Percentiles rank a stretch among this genome's conserved stretches.
Evolutionary conservation across 805 yeast species (phyloP).

Genomic region (Wickerhamiella hasegawae): DNA sequence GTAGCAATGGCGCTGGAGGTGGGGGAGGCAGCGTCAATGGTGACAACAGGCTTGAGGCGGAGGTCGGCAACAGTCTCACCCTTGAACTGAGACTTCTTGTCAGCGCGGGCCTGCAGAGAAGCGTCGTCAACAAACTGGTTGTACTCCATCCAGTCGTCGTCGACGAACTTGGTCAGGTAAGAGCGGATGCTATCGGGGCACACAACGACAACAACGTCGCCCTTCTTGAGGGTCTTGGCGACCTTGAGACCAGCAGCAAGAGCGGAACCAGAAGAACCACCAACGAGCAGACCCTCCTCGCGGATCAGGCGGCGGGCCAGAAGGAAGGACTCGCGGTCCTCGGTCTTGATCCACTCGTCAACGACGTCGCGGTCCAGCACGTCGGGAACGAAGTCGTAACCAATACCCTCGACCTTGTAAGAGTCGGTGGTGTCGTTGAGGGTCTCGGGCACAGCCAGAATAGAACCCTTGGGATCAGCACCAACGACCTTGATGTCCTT

Average conservation of each 20-base stretch:
- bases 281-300: constrained; percentile 76
- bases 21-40: constrained; percentile 45
- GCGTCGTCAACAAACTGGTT: constrained; percentile 53
- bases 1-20: constrained; percentile 51
- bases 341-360: constrained; percentile 76
- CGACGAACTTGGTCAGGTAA: constrained; percentile 72
- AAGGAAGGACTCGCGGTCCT: constrained; percentile 62
- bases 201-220: constrained; percentile 61
- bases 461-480: constrained; percentile 81
- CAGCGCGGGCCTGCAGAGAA: constrained; percentile 25
- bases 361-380: constrained; percentile 51
- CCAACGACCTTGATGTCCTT: constrained; percentile 47
- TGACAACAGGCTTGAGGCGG: constrained; percentile 63
- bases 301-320: constrained; percentile 68
- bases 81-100: constrained; percentile 26
- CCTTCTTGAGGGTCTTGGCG: constrained; percentile 50
- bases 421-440: constrained; percentile 42
- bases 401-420: constrained; percentile 81
- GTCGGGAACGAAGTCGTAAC: constrained; percentile 77
- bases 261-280: constrained; percentile 83
- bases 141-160: constrained; percentile 78
- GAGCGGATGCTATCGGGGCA: constrained; percentile 82
- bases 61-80: constrained; percentile 51
- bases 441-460: constrained; percentile 62
- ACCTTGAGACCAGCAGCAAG: constrained; percentile 63